Base-by-base conservation (phyloP, 306 rosid genomes). In the Malus sylvestris region DNA sequence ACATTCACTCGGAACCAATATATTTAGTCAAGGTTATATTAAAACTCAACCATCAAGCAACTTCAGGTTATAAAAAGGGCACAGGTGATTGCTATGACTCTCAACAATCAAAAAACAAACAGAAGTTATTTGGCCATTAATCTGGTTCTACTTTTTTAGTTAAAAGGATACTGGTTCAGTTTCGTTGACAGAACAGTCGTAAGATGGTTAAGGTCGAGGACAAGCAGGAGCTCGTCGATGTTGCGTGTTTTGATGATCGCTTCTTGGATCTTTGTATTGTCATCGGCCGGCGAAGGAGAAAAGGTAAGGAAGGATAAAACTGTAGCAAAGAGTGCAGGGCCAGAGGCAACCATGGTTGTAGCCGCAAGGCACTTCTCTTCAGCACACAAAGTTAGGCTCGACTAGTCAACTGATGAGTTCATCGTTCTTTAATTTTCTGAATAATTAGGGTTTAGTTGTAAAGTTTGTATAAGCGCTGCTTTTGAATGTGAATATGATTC, bases 311-410 rank as follows among this genome's bases (percentile, higher is more conserved):
- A 3, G 6, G 70, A 23, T 33, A 79, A 74, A 63, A 77, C 49
- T 29, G 80, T 51, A 10, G 35, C 73, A 19, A 68, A 78, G 58
- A 49, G 65, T 6, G 22, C 59, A 49, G 84, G 83, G 3, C 55
- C 86, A 8, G 82, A 76, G 64, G 80, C 89, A 46, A 20, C 85
- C 86, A 81, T 85, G 79, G 71, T 85, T n/a, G 77, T 87, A 22
- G 89, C 84, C 0, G 79, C 76, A 15, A 89, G 75, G 81, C 86
- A 89, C 80, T 89, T 89, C 78, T 87, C 88, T 73, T 52, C 83
- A n/a, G 75, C 84, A 72, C 85, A 80, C 69, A 84, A 79, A 74
- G 83, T 84, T 19, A 73, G 72, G 32, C 67, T 73, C 69, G 14
- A 68, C 51, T 79, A 63, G 19, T 46, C 53, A 35, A 30, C 20